Percentiles rank a stretch among this genome's conserved stretches.
Conservation (phyloP, 2,329 filamentous ascomycete species). For the Epichloe scottii region DNA sequence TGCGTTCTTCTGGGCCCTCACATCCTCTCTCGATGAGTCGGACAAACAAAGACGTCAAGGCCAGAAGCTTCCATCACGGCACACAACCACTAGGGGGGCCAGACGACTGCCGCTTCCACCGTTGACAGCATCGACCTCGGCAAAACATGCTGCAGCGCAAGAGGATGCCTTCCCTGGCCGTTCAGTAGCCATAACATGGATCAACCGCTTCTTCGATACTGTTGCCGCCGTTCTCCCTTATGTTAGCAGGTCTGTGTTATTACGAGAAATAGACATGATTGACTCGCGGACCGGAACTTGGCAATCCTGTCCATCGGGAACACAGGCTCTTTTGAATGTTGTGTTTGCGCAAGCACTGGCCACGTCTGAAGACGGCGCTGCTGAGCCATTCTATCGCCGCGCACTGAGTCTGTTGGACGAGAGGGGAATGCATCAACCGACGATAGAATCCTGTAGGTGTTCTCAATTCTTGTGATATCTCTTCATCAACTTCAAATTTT, state of each 20-base stretch:
- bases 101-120: conserved; percentile 3
- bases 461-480: too few species aligned
- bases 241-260: conserved; percentile 11
- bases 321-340: conserved; percentile 15
- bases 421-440: conserved; percentile 13
- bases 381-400: conserved; percentile 17
- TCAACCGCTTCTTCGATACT: conserved; percentile 16
- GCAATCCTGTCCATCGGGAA: neutral
- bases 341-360: conserved; percentile 18
- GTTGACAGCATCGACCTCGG: neutral
- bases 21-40: conserved; percentile 14
- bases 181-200: conserved; percentile 10
- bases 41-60: conserved; percentile 8
- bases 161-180: conserved; percentile 9
- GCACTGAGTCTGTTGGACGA: conserved; percentile 14
- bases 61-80: conserved; percentile 5
- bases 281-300: conserved; percentile 6
- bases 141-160: neutral
- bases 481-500: too few species aligned
- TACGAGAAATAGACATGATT: conserved; percentile 11
- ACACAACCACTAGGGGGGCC: neutral
- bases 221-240: conserved; percentile 17
- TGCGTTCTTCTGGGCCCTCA: conserved; percentile 16
- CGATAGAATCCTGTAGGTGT: conserved; percentile 10
- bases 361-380: conserved; percentile 8